phyloP scores from a whole-genome alignment of 148 eudicot genomes.

The Hydrangea macrophylla region DNA sequence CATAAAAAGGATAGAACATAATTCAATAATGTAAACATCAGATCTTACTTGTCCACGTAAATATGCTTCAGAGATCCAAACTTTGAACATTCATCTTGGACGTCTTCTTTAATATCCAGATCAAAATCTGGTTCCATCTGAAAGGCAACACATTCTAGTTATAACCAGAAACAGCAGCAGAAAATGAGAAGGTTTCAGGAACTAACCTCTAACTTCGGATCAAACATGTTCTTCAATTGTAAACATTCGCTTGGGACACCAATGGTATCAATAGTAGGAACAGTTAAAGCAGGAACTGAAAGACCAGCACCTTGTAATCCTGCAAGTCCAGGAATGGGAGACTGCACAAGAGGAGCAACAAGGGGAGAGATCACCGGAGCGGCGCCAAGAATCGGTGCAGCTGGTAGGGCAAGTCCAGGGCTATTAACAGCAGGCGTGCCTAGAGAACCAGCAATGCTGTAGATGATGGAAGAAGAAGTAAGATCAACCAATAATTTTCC shows the following conservation, averaged over 20 bases:
- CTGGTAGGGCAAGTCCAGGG: slow-evolving; percentile 28
- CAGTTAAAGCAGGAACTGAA: slow-evolving; percentile 41
- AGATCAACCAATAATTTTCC: slow-evolving; percentile 11
- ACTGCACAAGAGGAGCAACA: slow-evolving; percentile 30
- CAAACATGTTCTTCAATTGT: slow-evolving; percentile 90
- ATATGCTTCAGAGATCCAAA: slow-evolving; percentile 69
- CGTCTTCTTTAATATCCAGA: slow-evolving; percentile 85
- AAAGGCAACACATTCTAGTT: slow-evolving; percentile 4
- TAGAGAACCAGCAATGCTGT: slow-evolving; percentile 53
- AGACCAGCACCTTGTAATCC: slow-evolving; percentile 39
- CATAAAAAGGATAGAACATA: not conserved
- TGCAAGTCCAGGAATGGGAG: slow-evolving; percentile 31
- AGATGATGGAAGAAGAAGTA: slow-evolving; percentile 18
- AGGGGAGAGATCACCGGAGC: slow-evolving; percentile 31
- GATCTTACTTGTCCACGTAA: slow-evolving; percentile 69
- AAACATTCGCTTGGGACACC: slow-evolving; percentile 87
- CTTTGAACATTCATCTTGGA: slow-evolving; percentile 69
- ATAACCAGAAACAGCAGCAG: slow-evolving; percentile 8
- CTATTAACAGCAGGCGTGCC: slow-evolving; percentile 33
- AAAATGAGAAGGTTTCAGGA: not conserved
- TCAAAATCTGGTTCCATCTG: slow-evolving; percentile 90
- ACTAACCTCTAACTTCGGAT: slow-evolving; percentile 72
- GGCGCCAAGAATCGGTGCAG: slow-evolving; percentile 37
- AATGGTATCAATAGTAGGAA: slow-evolving; percentile 52
- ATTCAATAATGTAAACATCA: not conserved